phyloP scores from a whole-genome alignment of 1,284 basidiomycete genomes.

The Cutaneotrichosporon daszewskae region DNA sequence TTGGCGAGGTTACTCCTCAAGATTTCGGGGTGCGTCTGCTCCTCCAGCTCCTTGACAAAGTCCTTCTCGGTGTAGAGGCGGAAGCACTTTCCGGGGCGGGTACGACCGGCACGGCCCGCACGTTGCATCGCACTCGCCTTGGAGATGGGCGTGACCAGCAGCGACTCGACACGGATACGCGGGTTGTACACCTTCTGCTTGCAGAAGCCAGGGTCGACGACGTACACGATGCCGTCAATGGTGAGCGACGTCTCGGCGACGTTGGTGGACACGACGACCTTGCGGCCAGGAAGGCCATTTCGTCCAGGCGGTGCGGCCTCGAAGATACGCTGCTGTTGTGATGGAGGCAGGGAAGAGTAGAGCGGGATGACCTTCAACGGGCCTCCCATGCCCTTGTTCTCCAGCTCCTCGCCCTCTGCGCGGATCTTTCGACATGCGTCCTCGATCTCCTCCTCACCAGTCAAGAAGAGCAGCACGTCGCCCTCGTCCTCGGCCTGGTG shows the following conservation, averaged over 20 bases:
- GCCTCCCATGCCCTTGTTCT: conserved; percentile 68
- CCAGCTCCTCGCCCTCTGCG: conserved; percentile 74
- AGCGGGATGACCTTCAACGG: conserved; percentile 84
- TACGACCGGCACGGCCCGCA: conserved; percentile 92
- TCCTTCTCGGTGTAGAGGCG: conserved; percentile 95
- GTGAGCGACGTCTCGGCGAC: conserved; percentile 97
- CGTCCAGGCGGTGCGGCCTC: conserved; percentile 61
- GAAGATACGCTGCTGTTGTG: conserved; percentile 93
- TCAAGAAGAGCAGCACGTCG: conserved; percentile 90
- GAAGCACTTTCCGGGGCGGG: conserved; percentile 95
- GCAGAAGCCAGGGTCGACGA: conserved; percentile 95
- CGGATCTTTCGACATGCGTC: conserved; percentile 93
- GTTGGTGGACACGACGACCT: conserved; percentile 93
- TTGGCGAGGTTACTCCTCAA: conserved; percentile 87
- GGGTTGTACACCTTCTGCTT: conserved; percentile 98
- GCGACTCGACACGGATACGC: conserved; percentile 87
- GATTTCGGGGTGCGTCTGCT: conserved; percentile 96
- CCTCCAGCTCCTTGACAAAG: conserved; percentile 90
- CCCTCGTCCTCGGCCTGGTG: conserved; percentile 92
- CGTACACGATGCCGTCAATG: conserved; percentile 98
- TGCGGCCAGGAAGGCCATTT: conserved; percentile 77
- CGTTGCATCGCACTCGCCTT: conserved; percentile 95
- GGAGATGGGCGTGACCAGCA: conserved; percentile 90
- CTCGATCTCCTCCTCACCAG: conserved; percentile 98
- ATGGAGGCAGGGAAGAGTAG: conserved; percentile 86